Evolutionary conservation across 164 flowering plant species (phyloP), one percentile per base, ranked within the genome.

Genomic region (Brasenia schreberi): DNA sequence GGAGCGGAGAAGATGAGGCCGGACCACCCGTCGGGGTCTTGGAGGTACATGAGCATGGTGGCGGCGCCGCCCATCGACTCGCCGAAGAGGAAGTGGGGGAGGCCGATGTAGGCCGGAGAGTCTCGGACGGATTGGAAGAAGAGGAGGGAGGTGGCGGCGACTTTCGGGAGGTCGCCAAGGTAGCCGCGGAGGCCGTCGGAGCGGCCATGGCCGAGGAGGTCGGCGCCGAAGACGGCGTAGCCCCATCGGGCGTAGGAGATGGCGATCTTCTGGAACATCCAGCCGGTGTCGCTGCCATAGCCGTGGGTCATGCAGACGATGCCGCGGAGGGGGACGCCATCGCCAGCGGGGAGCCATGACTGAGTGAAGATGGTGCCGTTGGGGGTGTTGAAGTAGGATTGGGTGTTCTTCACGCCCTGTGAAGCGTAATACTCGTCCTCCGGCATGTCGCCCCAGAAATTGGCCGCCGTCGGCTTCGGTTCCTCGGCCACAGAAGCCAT

Each of bases 1-100:
- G 97, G 97, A 53, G 97, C 97, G 18, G 93, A 89, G 85, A 87
- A 91, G 43, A 94, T 87, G 65, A 91, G 72, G n/a, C 98, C 97
- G 42, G 92, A 87, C 98, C 97, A 89, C 58, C 78, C 70, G 64
- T 74, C 74, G 12, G 87, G 80, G 43, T 83, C 82, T 56, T 89
- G 95, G 74, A 91, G 80, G 77, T 94, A 87, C 95, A 90, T 86
- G 61, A 91, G 72, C 88, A 94, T 78, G 27, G 97, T 85, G 43
- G 81, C 80, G 27, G 77, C 71, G 0, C 96, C 93, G 0, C 98
- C 98, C 95, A 87, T 83, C 42, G 94, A 87, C 72, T 90, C 98
- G 3, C 98, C 98, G 66, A 90, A 83, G 27, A 61, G 63, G 33
- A 61, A 61, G 33, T 12, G n/a, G 12, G 63, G 63, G 63, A 61